These are phyloP conservation scores for Cephaloascus albidus DNA, from an alignment of 805 yeast genomes.

Conservation along the genomic window DNA sequence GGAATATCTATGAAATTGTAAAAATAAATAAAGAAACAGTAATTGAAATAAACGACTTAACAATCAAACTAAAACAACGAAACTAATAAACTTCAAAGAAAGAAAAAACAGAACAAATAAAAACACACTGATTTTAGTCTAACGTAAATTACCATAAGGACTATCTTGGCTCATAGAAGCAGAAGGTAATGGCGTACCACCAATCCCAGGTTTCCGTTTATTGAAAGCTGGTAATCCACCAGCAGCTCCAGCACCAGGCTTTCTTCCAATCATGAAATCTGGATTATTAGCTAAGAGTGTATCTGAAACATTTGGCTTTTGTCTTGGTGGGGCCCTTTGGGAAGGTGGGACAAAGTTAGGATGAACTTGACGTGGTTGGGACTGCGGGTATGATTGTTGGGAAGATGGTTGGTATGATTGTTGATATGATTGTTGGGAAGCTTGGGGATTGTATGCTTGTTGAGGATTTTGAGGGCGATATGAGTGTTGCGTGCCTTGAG, in stretches of 20 bases:
- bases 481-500: too few relatives aligned
- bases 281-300: not conserved
- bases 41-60: too few relatives aligned
- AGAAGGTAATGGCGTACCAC: not conserved
- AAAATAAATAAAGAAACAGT: too few relatives aligned
- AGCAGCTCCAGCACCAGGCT: not conserved
- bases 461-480: constrained; percentile 5
- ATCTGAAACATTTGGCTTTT: constrained; percentile 3
- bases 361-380: constrained; percentile 20
- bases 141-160: constrained; percentile 2
- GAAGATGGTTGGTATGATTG: not conserved
- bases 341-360: constrained; percentile 38
- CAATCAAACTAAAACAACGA: too few relatives aligned
- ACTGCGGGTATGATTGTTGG: constrained; percentile 8
- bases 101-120: too few relatives aligned
- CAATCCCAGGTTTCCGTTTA: not conserved
- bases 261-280: constrained; percentile 1
- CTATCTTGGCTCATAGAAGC: constrained; percentile 1
- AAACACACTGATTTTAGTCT: not conserved
- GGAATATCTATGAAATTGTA: too few relatives aligned
- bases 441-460: not conserved
- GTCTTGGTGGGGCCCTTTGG: constrained; percentile 3
- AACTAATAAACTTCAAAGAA: too few relatives aligned
- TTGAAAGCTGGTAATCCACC: not conserved
- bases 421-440: too few relatives aligned